Conservation (phyloP, 176 grass and related monocot species). For the Aegilops longissima region DNA sequence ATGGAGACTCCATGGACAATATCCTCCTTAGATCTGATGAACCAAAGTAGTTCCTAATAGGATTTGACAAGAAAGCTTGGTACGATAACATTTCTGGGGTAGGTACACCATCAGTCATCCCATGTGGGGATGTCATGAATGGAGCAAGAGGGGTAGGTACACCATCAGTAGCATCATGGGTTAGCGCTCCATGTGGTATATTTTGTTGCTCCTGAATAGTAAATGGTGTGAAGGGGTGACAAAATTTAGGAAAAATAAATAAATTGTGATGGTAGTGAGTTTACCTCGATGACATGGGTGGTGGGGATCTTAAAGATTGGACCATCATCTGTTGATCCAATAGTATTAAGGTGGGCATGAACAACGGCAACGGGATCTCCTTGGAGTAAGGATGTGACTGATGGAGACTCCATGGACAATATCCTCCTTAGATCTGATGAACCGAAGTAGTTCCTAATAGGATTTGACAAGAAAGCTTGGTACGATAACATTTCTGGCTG, state of each 20-base stretch:
- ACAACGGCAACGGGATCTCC: neutral
- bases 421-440: neutral
- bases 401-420: neutral
- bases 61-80: neutral
- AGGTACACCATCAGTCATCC: neutral
- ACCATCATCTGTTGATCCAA: neutral
- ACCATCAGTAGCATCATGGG: neutral
- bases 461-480: neutral
- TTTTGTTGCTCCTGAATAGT: neutral
- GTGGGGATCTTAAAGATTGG: neutral
- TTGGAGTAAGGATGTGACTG: neutral
- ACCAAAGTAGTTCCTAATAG: neutral
- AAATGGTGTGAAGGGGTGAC: neutral
- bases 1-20: neutral
- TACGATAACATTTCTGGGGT: too few relatives aligned
- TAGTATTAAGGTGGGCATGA: slow-evolving; percentile 5
- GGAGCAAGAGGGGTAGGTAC: neutral
- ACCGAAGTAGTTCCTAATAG: neutral
- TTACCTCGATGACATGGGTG: neutral
- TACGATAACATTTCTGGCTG: too few relatives aligned
- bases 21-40: neutral
- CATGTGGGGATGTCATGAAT: neutral
- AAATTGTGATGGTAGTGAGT: neutral
- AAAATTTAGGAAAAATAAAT: neutral
- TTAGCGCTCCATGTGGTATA: too few relatives aligned